Percentiles rank a stretch among this genome's conserved stretches.
Conservation (phyloP, 2,329 filamentous ascomycete species). For the Mariannaea elegans region DNA sequence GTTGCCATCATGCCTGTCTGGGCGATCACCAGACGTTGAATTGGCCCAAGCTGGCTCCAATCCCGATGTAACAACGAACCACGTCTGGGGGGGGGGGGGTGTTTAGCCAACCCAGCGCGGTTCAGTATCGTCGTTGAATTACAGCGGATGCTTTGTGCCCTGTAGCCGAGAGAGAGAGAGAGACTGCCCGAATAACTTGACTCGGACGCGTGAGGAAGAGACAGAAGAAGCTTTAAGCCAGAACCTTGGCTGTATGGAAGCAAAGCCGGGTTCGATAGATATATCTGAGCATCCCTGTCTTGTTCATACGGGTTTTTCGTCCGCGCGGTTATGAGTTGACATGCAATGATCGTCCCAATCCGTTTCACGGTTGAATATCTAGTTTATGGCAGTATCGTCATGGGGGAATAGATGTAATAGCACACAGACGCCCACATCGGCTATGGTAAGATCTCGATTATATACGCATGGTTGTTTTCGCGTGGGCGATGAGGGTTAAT, state of each 20-base stretch:
- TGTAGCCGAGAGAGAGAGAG: too few relatives aligned
- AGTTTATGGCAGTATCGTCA: neutral
- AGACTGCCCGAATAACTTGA: too few relatives aligned
- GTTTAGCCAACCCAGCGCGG: conserved; percentile 27
- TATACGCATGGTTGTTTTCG: conserved; percentile 20
- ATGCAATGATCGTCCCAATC: neutral
- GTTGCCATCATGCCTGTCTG: conserved; percentile 9
- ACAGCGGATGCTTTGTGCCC: too few relatives aligned
- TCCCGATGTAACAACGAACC: conserved; percentile 29
- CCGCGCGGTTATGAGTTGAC: neutral
- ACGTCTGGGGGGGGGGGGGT: conserved; percentile 27
- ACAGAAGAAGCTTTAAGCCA: too few relatives aligned
- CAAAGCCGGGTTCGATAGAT: neutral
- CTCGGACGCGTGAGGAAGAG: too few relatives aligned
- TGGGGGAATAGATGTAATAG: conserved; percentile 11
- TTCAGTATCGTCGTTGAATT: conserved; percentile 22
- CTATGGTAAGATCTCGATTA: conserved; percentile 41
- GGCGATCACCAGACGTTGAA: conserved; percentile 28
- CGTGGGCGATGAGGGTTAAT: conserved; percentile 22
- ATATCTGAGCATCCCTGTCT: too few relatives aligned
- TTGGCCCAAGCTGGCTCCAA: conserved; percentile 33
- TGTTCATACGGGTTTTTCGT: neutral
- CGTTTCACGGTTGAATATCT: neutral
- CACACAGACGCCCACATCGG: conserved; percentile 5
- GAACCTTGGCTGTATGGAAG: too few relatives aligned